Evolutionary conservation across 768 basidiomycete genomes (phyloP).

Genomic region (Leccinum pellstonianum): DNA sequence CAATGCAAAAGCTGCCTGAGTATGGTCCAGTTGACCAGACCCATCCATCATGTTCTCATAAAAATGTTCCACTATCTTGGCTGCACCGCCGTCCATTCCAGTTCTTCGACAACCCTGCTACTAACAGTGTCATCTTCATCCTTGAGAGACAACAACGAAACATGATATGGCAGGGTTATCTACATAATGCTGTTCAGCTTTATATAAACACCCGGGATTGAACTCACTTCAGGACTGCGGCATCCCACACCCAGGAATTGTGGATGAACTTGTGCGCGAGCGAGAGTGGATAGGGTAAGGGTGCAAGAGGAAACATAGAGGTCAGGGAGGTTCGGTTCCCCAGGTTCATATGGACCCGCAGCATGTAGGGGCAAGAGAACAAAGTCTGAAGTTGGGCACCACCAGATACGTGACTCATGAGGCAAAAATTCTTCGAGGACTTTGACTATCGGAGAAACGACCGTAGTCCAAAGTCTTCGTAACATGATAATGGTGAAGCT

Average conservation of each 20-base stretch:
- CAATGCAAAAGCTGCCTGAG: background rate
- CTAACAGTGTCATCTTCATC: background rate
- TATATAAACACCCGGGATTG: background rate
- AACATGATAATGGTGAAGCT: background rate
- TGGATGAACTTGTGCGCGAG: background rate
- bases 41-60: background rate
- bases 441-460: background rate
- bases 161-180: background rate
- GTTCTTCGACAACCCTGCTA: background rate
- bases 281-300: background rate
- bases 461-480: background rate
- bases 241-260: background rate
- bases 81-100: background rate
- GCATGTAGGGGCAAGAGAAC: background rate
- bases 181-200: conserved; percentile 2
- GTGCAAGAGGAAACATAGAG: background rate
- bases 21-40: background rate
- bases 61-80: background rate
- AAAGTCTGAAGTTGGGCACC: background rate
- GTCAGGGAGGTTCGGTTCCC: background rate
- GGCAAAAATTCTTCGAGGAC: background rate
- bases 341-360: background rate
- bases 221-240: background rate
- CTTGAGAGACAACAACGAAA: background rate
- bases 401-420: background rate